Evolutionary conservation across 345 rosid species (phyloP).

Genomic region (Isatis tinctoria): DNA sequence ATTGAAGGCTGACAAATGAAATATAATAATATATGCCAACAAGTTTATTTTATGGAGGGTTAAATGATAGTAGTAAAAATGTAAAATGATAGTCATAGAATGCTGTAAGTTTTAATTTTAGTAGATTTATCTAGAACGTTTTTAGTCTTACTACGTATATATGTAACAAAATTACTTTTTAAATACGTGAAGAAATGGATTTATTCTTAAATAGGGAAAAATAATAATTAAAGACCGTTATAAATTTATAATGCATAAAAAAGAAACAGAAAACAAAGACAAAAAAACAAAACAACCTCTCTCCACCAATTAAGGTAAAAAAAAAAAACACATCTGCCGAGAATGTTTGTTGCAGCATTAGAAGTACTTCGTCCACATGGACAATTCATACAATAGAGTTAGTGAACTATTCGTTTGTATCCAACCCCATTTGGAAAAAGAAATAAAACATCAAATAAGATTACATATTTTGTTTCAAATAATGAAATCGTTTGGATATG

Average conservation of each 20-base stretch:
- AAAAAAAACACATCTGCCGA: not conserved
- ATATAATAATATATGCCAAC: not conserved
- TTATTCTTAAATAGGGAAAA: too few relatives aligned
- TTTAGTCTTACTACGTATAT: not conserved
- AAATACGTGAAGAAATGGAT: too few relatives aligned
- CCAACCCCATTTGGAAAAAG: not conserved
- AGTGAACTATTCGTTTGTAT: slow-evolving; percentile 6
- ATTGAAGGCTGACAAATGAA: not conserved
- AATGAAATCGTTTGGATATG: slow-evolving; percentile 35
- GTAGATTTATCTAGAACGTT: not conserved
- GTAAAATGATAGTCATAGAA: not conserved
- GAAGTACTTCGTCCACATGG: not conserved
- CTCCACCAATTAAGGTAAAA: not conserved
- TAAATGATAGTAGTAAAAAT: not conserved
- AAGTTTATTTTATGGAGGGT: not conserved
- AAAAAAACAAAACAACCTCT: not conserved
- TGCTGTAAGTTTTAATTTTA: not conserved
- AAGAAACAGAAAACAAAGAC: too few relatives aligned
- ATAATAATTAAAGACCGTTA: too few relatives aligned
- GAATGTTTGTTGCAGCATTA: not conserved
- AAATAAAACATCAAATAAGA: not conserved
- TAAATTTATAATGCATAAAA: too few relatives aligned
- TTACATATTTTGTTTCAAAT: not conserved
- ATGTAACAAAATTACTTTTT: too few relatives aligned
- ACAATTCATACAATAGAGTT: slow-evolving; percentile 8